phyloP scores from a whole-genome alignment of 1,284 basidiomycete genomes.

The Moesziomyces sp. region DNA sequence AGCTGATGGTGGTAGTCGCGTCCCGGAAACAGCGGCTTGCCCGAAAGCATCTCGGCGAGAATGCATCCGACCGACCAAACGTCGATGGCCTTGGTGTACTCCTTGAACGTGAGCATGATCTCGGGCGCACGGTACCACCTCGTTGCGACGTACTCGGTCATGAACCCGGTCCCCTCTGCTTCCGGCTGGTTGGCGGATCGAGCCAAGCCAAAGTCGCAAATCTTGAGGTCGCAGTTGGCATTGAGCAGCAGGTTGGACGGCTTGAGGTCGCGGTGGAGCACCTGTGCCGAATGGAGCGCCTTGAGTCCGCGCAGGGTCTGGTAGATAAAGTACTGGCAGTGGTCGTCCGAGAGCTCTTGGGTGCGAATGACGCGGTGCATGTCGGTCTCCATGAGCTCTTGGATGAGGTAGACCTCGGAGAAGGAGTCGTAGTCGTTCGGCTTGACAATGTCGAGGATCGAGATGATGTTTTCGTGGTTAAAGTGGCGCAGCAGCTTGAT shows the following conservation, averaged over 20 bases:
- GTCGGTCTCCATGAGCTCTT: conserved; percentile 67
- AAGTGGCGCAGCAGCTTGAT: conserved; percentile 67
- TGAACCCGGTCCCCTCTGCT: conserved; percentile 64
- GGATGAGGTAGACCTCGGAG: conserved; percentile 90
- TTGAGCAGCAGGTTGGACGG: conserved; percentile 65
- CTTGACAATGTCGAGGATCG: conserved; percentile 59
- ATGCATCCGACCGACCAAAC: conserved; percentile 93
- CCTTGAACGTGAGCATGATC: conserved; percentile 68
- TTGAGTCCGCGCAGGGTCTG: conserved; percentile 71
- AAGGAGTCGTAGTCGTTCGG: conserved; percentile 79
- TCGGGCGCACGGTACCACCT: conserved; percentile 67
- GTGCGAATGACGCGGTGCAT: conserved; percentile 68
- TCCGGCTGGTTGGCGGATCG: conserved; percentile 65
- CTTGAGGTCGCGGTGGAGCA: conserved; percentile 66
- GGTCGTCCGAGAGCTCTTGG: conserved; percentile 75
- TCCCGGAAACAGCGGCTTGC: conserved; percentile 89
- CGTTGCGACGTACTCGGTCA: conserved; percentile 68
- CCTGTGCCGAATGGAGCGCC: conserved; percentile 66
- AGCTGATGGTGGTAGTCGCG: conserved; percentile 71
- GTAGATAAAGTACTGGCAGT: conserved; percentile 95
- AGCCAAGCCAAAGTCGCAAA: conserved; percentile 68
- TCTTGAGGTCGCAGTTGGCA: conserved; percentile 66
- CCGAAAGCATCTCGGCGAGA: conserved; percentile 91
- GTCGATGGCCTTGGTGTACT: conserved; percentile 68
- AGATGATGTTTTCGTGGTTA: conserved; percentile 66